These are phyloP conservation scores for Themeda triandra DNA, from an alignment of 176 grass and related monocot species.

Conservation along the genomic window DNA sequence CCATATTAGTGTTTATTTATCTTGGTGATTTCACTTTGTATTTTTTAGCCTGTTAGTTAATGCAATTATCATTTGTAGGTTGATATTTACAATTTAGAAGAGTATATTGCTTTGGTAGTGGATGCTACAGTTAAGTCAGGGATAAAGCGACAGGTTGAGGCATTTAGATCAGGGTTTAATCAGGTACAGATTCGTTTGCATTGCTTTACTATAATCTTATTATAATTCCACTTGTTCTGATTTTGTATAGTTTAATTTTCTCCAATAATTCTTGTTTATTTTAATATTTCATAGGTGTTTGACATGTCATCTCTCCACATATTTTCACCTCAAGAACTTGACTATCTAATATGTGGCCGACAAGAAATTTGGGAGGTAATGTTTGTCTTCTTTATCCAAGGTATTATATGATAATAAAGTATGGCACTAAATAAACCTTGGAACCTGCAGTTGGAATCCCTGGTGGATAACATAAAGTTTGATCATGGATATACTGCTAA, in stretches of 20 bases:
- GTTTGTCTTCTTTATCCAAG: neutral
- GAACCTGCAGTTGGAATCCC: conserved; percentile 47
- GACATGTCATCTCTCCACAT: conserved; percentile 79
- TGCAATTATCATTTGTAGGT: conserved; percentile 46
- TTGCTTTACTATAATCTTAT: neutral
- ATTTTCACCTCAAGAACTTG: conserved; percentile 89
- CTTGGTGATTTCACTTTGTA: conserved; percentile 10
- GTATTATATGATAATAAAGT: conserved; percentile 11
- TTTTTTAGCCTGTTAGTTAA: conserved; percentile 1
- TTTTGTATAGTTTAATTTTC: neutral
- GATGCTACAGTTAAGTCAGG: conserved; percentile 80
- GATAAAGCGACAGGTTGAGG: conserved; percentile 77
- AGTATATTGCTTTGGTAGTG: conserved; percentile 71
- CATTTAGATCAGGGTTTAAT: conserved; percentile 87
- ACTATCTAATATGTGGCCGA: conserved; percentile 77
- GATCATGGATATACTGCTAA: conserved; percentile 92
- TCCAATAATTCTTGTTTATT: neutral
- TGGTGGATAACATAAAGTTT: conserved; percentile 87
- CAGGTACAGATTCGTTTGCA: conserved; percentile 45
- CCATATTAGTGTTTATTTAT: neutral
- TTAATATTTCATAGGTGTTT: conserved; percentile 57
- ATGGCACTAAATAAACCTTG: neutral
- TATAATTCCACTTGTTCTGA: neutral
- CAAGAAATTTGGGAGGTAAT: conserved; percentile 90
- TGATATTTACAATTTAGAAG: conserved; percentile 77